Base-by-base conservation (phyloP, 2,329 filamentous ascomycete species). In the Cercospora zeae-maydis region DNA sequence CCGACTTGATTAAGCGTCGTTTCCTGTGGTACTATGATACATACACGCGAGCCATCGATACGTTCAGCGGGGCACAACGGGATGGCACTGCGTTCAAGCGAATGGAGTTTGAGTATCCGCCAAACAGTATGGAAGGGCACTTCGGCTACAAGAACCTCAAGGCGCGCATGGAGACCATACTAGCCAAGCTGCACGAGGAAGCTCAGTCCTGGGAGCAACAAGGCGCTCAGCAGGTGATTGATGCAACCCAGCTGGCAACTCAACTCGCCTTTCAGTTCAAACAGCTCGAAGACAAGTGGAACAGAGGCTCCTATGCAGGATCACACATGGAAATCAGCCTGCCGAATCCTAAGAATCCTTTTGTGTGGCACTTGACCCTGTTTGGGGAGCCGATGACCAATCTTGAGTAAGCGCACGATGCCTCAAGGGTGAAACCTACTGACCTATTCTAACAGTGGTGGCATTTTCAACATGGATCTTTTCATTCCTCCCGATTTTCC, bases 1-100 rank as follows among this genome's bases (percentile, higher is more conserved):
- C 87, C 68, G 93, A 98, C 72, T 81, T 96, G 4, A 91, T 89
- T 82, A 98, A 98, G 77, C 87, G 90, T 37, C 87, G 93, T 1
- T 97, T 98, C 74, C 80, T 98, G 13, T 98, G 95, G 95, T 98
- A 98, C 78, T 96, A 91, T 75, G 90, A 96, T 68, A 90, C 90
- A 2, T 98, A 98, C 73, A 80, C 95, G 21, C 80, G 83, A 3
- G 84, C 88, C 1, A 87, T 96, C 57, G 82, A 86, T 37, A 83
- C 86, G 63, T 89, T 88, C 30, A 75, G 78, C 31, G 75, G 79
- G 27, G 86, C 90, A 68, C 84, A 88, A 60, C 83, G 84, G 64
- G 69, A 71, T 63, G 84, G 85, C 2, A 79, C 85, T 37, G 65
- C 74, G 0, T 98, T 99, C 72, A 76, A 80, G n/a, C 84, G 83